Base-by-base conservation (phyloP, 768 basidiomycete species). In the Hebeloma cylindrosporum region DNA sequence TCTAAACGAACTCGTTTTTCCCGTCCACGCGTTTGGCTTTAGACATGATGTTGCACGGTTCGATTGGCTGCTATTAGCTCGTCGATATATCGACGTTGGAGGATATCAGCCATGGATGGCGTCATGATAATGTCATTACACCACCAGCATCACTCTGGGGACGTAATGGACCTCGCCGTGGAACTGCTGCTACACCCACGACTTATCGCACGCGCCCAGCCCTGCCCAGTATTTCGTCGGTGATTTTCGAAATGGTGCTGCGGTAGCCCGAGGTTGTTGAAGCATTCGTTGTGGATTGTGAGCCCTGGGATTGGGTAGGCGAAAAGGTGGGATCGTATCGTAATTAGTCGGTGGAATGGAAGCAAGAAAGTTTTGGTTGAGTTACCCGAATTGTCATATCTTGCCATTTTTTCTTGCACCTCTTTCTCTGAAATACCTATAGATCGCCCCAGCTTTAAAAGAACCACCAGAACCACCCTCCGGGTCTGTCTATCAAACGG, bases 281-380 rank as follows among this genome's bases (percentile, higher is more conserved):
- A 44, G 18, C 43, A 44, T 17, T 33, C 43, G 33, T 44, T 44
- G 33, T 44, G 43, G 43, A 44, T 35, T 16, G 33, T 34, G 4
- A 34, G 43, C 2, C 33, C 43, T 25, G 43, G 33, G 9, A 44
- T 44, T 7, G 43, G 43, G 14, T 35, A 44, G 2, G 33, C 43
- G 20, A 44, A 44, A 11, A 44, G 32, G 23, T 36, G 32, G 17
- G 36, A 28, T 5, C 43, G 43, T 34, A 20, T 21, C 13, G 32
- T 2, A 26, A n/a, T 18, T 20, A 26, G 9, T 32, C 8, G 7
- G n/a, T 23, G n/a, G 30, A 31, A 8, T 17, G 13, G n/a, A 31
- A n/a, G 13, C 8, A 17, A 31, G 3, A 17, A 17, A 13, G 30
- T 31, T n/a, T n/a, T n/a, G n/a, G n/a, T 31, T 31, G 30, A 31